phyloP scores from a whole-genome alignment of 441 rosid species.

The Rhodomyrtus psidioides region DNA sequence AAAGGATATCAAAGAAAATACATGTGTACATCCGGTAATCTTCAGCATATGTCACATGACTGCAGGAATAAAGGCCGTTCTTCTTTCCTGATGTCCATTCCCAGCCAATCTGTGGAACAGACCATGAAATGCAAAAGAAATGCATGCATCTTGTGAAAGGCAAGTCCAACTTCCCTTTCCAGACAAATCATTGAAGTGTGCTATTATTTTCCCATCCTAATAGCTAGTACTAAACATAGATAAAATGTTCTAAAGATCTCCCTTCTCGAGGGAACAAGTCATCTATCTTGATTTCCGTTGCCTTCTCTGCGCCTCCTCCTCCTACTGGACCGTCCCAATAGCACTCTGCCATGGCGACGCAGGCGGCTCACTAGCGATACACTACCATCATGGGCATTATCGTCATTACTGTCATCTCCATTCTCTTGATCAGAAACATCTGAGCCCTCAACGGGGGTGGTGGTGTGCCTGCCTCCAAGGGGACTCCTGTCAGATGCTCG shows the following conservation, averaged over 20 bases:
- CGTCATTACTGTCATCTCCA: constrained; percentile 15
- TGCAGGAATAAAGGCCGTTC: neutral
- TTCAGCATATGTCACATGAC: neutral
- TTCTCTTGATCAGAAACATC: constrained; percentile 36
- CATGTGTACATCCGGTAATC: neutral
- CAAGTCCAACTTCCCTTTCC: neutral
- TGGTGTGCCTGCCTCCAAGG: constrained; percentile 7
- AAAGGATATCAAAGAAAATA: neutral
- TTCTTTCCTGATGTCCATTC: neutral
- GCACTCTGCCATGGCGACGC: constrained; percentile 45
- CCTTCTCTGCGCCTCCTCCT: constrained; percentile 65
- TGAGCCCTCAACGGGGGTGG: constrained; percentile 17
- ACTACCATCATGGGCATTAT: constrained; percentile 20
- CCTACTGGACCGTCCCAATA: constrained; percentile 64
- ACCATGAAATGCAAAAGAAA: neutral
- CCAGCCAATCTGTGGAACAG: neutral
- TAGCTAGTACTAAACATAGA: neutral
- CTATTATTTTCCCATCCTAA: neutral
- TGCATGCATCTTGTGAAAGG: neutral
- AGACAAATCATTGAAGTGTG: neutral
- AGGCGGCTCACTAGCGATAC: constrained; percentile 54
- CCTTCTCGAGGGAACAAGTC: neutral
- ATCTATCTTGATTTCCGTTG: constrained; percentile 17
- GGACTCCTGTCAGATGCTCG: constrained; percentile 23
- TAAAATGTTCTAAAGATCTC: neutral